These are phyloP conservation scores for Candida nanaspora DNA, from an alignment of 805 yeast species.

Conservation along the genomic window DNA sequence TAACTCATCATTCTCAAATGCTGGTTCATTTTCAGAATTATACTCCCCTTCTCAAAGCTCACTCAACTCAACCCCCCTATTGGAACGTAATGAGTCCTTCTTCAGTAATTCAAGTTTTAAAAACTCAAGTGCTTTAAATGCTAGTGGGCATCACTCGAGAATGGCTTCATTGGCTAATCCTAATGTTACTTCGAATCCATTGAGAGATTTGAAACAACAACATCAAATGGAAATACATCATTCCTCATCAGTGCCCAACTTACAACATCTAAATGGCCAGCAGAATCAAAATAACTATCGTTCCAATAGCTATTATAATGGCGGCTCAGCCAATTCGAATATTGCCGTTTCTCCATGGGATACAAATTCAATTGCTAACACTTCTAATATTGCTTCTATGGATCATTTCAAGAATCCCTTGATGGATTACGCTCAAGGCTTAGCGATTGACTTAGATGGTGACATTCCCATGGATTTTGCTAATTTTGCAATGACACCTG, in stretches of 20 bases:
- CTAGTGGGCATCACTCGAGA: too few species aligned
- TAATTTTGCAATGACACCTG: not conserved
- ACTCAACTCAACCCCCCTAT: constrained; percentile 1
- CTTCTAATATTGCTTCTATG: not conserved
- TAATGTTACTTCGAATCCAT: not conserved
- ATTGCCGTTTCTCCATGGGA: not conserved
- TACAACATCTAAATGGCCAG: not conserved
- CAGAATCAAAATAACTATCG: not conserved
- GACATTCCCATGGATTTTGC: constrained; percentile 3
- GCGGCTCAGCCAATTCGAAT: not conserved
- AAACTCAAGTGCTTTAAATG: not conserved
- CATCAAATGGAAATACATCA: not conserved
- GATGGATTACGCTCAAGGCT: constrained; percentile 9
- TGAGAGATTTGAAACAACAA: constrained; percentile 1
- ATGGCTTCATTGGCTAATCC: not conserved
- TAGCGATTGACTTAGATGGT: constrained; percentile 5
- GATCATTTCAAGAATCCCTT: constrained; percentile 4
- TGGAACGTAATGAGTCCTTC: constrained; percentile 1
- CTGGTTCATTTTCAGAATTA: not conserved
- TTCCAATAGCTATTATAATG: not conserved
- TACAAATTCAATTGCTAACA: not conserved
- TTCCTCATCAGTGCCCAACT: not conserved
- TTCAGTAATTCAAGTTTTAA: not conserved
- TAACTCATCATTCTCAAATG: constrained; percentile 1
- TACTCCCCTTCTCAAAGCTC: constrained; percentile 3